Base-by-base conservation (phyloP, 2,329 filamentous ascomycete genomes). In the Aaosphaeria arxii region DNA sequence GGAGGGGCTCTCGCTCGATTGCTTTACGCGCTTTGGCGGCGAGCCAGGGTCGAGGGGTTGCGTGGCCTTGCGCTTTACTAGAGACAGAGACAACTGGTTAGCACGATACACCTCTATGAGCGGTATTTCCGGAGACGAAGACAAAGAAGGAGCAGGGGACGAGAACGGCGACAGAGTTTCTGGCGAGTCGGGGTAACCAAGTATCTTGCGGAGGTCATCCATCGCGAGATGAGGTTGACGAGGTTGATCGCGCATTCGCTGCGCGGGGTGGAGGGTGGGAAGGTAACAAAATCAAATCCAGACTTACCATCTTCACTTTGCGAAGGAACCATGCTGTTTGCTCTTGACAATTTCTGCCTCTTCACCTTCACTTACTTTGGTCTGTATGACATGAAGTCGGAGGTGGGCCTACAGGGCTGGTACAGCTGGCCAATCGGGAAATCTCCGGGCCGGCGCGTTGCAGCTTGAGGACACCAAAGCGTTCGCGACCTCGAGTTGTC, bases 61-160 rank as follows among this genome's bases (percentile, higher is more conserved):
- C 56, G 87, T 82, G 4, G 87, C 87, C 72, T 91, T 91, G 69
- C 88, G 86, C 77, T 91, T 91, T 38, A 72, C 77, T 67, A 52
- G 42, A 6, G 6, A 28, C 33, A n/a, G 33, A 3, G 40, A 3
- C 4, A 2, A 42, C n/a, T 9, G 9, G 56, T 67, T 48, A 63
- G 39, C 9, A 61, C 48, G 46, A 41, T 29, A 7, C 6, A 7
- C 7, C 13, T 45, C 31, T 11, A 45, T 11, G 5, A 63, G 50
- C 17, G 57, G 49, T 6, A 54, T 38, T 5, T 57, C 53, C 4
- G 56, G 53, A 17, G 52, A 54, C 7, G 53, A 50, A 32, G 44
- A 11, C 5, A 45, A 11, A 44, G 50, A 13, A 5, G n/a, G 33
- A 42, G 47, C 17, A 40, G n/a, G 49, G 46, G 32, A 56, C 44